phyloP scores from a whole-genome alignment of 768 basidiomycete species.

The Xerocomellus chrysenteron region DNA sequence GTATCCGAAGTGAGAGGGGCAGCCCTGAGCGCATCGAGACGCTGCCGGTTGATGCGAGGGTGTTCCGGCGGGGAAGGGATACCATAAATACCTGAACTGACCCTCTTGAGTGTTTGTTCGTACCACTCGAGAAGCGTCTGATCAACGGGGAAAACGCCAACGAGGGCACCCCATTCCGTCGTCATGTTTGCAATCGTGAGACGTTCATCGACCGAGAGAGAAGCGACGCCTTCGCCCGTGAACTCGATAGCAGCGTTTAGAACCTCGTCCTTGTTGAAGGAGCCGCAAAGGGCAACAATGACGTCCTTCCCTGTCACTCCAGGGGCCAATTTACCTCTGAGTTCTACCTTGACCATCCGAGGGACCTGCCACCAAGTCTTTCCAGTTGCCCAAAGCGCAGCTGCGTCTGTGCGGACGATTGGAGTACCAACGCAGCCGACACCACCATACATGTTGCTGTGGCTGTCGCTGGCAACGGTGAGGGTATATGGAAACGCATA shows the following conservation, averaged over 20 bases:
- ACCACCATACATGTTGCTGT: slow-evolving; percentile 99
- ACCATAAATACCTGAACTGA: slow-evolving; percentile 50
- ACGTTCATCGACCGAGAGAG: slow-evolving; percentile 84
- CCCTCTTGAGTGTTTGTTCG: slow-evolving; percentile 64
- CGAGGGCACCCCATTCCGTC: slow-evolving; percentile 98
- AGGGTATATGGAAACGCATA: slow-evolving; percentile 96
- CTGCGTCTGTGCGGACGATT: slow-evolving; percentile 93
- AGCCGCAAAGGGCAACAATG: slow-evolving; percentile 93
- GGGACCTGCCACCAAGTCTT: slow-evolving; percentile 99
- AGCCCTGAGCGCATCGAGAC: slow-evolving; percentile 64
- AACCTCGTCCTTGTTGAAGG: slow-evolving; percentile 95
- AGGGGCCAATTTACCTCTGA: slow-evolving; percentile 74
- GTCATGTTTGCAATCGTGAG: slow-evolving; percentile 99
- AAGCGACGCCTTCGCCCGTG: slow-evolving; percentile 79
- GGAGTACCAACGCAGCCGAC: slow-evolving; percentile 97
- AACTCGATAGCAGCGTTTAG: slow-evolving; percentile 97
- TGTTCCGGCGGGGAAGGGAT: slow-evolving; percentile 78
- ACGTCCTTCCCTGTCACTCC: slow-evolving; percentile 99
- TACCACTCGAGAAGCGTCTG: slow-evolving; percentile 84
- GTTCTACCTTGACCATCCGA: slow-evolving; percentile 91
- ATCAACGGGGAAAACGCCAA: slow-evolving; percentile 93
- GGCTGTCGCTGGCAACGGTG: slow-evolving; percentile 95
- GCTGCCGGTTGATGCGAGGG: slow-evolving; percentile 76
- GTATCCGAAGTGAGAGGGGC: slow-evolving; percentile 64
- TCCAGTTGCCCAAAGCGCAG: slow-evolving; percentile 96